These are phyloP conservation scores for Eucalyptus victrix DNA, from an alignment of 345 rosid genomes.

Conservation along the genomic window DNA sequence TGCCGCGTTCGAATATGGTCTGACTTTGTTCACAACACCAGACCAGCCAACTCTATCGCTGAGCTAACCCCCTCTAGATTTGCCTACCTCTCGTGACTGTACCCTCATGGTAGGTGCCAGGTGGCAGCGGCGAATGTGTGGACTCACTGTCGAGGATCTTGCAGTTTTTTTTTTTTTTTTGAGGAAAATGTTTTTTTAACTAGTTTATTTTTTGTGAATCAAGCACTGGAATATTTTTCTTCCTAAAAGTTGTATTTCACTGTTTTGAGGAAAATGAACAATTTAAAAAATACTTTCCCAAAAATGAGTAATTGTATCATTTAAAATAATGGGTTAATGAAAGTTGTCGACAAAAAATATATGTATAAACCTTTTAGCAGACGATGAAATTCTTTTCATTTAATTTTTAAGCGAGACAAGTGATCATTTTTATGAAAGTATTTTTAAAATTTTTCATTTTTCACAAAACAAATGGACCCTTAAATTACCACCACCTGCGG, in stretches of 20 bases:
- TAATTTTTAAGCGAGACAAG: fast-evolving
- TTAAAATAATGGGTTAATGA: too few relatives aligned
- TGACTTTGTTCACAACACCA: fast-evolving
- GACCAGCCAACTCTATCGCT: fast-evolving
- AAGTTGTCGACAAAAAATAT: fast-evolving
- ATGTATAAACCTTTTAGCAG: fast-evolving
- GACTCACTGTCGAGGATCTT: background rate
- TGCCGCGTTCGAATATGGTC: fast-evolving
- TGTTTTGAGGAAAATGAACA: too few relatives aligned
- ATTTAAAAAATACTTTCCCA: too few relatives aligned
- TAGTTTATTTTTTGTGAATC: too few relatives aligned
- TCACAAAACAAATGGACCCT: fast-evolving
- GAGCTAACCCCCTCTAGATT: background rate
- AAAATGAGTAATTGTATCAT: too few relatives aligned
- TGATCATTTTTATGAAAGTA: fast-evolving
- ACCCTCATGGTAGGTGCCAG: background rate
- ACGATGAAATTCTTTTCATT: background rate
- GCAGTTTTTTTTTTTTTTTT: too few relatives aligned
- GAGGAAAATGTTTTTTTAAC: fast-evolving
- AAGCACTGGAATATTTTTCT: too few relatives aligned
- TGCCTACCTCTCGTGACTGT: background rate
- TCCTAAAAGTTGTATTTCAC: too few relatives aligned
- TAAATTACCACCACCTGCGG: too few relatives aligned
- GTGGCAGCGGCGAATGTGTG: fast-evolving
- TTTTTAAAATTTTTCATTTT: too few relatives aligned